Base-by-base conservation (phyloP, 108 stramenopile genomes). In the Cylindrotheca fusiformis region DNA sequence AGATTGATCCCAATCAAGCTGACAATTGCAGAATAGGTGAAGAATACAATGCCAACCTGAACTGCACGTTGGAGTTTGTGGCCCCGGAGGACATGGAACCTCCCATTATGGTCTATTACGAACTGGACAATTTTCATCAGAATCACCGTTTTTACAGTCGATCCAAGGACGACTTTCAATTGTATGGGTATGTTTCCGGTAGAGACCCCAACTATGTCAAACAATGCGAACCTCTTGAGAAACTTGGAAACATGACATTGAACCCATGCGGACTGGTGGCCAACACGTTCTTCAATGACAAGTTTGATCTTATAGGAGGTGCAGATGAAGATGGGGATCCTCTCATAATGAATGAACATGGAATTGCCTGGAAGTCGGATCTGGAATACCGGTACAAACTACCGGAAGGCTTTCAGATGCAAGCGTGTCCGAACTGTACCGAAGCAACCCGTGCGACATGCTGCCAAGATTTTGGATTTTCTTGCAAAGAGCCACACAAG, bases 221-320 rank as follows among this genome's bases (percentile, higher is more conserved):
- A 22, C 21, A 51, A 0, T 94, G 92, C 55, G 51, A 76, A 5
- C 88, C 88, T 3, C 74, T 94, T 24, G 76, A 81, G 32, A 58
- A 31, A 30, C 65, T 94, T 26, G 81, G 84, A 8, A 46, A 80
- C 44, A 77, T 80, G 27, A 67, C 54, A 6, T 76, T 98, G 49
- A 96, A 97, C 70, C 99, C 99, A 1, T 99, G 99, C 68, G 99
- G 99, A 45, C 78, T 99, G 32, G 94, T 98, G 55, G 98, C 99
- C 51, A 98, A 99, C 71, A 95, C 96, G 1, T 75, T 97, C 20
- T 99, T 99, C 87, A 98, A 99, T 67, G 97, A 96, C 67, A 77
- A 85, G 22, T 76, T 96, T 48, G 51, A 80, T 2, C 64, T 87
- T 17, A 52, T 61, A 19, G 67, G 71, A 19, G 82, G 81, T 0